Percentiles rank a stretch among this genome's conserved stretches.
Conservation (phyloP, 306 rosid genomes). For the Boehmeria nivea region DNA sequence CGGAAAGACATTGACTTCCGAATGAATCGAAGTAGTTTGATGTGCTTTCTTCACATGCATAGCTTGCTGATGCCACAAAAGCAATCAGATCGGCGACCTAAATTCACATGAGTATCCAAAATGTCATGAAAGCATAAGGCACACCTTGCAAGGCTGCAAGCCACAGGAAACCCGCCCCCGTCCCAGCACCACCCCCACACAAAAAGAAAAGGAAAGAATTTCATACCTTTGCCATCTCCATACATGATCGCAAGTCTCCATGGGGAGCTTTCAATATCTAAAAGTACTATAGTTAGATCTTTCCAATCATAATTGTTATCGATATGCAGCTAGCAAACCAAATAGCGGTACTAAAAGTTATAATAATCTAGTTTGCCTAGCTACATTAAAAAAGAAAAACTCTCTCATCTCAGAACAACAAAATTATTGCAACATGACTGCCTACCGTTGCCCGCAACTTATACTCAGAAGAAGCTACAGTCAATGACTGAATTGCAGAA, state of each 20-base stretch:
- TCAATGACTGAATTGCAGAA: slow-evolving; percentile 32
- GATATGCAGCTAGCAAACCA: too few relatives aligned
- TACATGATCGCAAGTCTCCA: slow-evolving; percentile 69
- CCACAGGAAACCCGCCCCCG: background rate
- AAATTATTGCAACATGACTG: background rate
- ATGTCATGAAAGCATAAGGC: slow-evolving; percentile 6
- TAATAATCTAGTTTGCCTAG: too few relatives aligned
- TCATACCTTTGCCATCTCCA: slow-evolving; percentile 94
- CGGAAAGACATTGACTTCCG: slow-evolving; percentile 89
- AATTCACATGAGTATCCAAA: slow-evolving; percentile 7
- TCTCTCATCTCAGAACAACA: background rate
- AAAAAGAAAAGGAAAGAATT: background rate
- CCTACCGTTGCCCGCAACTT: slow-evolving; percentile 65
- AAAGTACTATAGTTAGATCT: slow-evolving; percentile 10
- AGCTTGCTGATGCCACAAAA: slow-evolving; percentile 67
- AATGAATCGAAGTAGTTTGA: slow-evolving; percentile 72
- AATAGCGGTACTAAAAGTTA: too few relatives aligned
- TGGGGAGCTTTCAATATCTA: slow-evolving; percentile 88
- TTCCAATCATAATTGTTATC: background rate
- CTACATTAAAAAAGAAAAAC: background rate
- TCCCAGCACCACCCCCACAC: too few relatives aligned
- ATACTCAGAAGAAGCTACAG: slow-evolving; percentile 75
- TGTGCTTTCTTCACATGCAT: slow-evolving; percentile 43
- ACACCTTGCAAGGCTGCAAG: background rate
- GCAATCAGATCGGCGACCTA: slow-evolving; percentile 92